These are phyloP conservation scores for Diddensiella santjacobensis DNA, from an alignment of 805 yeast genomes.

Conservation along the genomic window DNA sequence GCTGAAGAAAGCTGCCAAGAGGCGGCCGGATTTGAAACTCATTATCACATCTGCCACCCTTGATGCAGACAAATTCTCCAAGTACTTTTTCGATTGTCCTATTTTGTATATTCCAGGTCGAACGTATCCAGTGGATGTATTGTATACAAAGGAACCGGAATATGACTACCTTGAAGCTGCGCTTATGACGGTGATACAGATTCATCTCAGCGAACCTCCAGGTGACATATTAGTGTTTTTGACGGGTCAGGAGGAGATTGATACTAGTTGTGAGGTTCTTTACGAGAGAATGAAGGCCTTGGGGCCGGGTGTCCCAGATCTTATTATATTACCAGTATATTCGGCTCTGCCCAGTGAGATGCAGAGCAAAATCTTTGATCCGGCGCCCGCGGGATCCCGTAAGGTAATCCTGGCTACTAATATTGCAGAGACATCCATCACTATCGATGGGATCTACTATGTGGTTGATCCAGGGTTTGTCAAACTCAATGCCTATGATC, in stretches of 20 bases:
- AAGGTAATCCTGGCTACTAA: constrained; percentile 94
- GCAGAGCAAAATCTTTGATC: constrained; percentile 79
- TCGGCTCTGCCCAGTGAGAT: constrained; percentile 85
- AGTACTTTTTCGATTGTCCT: constrained; percentile 78
- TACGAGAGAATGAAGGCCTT: constrained; percentile 61
- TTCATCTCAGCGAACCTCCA: constrained; percentile 62
- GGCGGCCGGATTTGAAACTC: constrained; percentile 67
- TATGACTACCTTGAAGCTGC: constrained; percentile 90
- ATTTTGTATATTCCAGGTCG: constrained; percentile 89
- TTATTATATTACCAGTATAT: constrained; percentile 81
- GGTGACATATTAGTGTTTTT: constrained; percentile 83
- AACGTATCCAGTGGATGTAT: constrained; percentile 84
- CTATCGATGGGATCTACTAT: constrained; percentile 91
- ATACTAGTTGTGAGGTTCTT: constrained; percentile 71
- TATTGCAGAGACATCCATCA: constrained; percentile 94
- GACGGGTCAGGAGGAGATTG: constrained; percentile 97
- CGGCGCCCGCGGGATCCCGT: constrained; percentile 72
- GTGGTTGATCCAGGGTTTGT: constrained; percentile 96
- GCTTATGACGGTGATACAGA: constrained; percentile 79
- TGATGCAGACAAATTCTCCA: constrained; percentile 82
- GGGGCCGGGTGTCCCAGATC: constrained; percentile 53
- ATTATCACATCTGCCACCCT: constrained; percentile 92
- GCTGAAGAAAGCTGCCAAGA: constrained; percentile 60
- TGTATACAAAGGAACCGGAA: constrained; percentile 82
- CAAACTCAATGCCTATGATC: constrained; percentile 85